Evolutionary conservation across 2,329 filamentous ascomycete species (phyloP).

Genomic region (Fusarium tanahbumbuense): DNA sequence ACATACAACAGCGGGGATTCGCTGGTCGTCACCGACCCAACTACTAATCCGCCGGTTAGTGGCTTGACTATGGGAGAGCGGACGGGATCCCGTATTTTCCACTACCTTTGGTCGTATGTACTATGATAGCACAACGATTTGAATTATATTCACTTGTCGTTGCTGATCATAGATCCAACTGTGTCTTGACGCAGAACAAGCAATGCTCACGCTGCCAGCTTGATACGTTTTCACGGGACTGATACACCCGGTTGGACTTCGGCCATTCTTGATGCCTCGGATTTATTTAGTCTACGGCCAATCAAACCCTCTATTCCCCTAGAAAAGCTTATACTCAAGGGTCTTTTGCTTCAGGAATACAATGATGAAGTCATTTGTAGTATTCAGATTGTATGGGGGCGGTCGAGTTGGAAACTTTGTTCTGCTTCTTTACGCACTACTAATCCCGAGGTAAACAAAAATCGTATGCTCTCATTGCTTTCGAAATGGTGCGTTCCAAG

Average conservation of each 20-base stretch:
- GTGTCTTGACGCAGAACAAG: neutral
- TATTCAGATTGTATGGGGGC: neutral
- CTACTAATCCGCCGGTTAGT: neutral
- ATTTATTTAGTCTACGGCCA: neutral
- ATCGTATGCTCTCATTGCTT: neutral
- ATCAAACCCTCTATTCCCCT: neutral
- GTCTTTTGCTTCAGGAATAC: neutral
- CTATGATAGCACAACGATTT: rapidly evolving
- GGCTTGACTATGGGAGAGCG: neutral
- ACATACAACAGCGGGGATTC: neutral
- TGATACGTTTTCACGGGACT: neutral
- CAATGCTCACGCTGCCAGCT: neutral
- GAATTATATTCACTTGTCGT: rapidly evolving
- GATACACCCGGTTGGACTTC: neutral
- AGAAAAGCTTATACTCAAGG: neutral
- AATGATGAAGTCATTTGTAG: neutral
- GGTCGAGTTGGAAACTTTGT: neutral
- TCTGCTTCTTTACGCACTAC: neutral
- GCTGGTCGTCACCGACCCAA: neutral
- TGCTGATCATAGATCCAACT: rapidly evolving
- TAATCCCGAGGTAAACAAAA: too few relatives aligned
- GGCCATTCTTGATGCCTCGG: neutral
- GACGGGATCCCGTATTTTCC: slow-evolving; percentile 4
- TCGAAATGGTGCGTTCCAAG: neutral
- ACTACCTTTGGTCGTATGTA: slow-evolving; percentile 3